A percentile compares a stretch with the other conserved stretches of the same genome.
These are phyloP conservation scores for Danielia reshetovae DNA, from an alignment of 805 yeast genomes.

Conservation along the genomic window DNA sequence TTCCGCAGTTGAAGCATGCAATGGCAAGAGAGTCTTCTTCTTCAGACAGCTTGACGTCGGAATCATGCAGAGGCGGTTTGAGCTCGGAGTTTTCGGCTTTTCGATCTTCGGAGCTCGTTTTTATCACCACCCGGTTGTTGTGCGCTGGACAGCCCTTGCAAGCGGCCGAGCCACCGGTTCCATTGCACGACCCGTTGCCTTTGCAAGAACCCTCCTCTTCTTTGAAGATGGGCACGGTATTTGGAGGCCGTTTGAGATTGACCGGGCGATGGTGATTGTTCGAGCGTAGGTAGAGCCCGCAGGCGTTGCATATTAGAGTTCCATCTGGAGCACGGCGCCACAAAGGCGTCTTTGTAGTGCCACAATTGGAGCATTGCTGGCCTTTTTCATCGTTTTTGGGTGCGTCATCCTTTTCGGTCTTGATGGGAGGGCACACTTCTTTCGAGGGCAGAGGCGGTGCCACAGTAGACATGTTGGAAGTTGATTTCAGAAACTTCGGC, in stretches of 20 bases:
- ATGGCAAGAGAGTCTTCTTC: slow-evolving; percentile 50
- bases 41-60: slow-evolving; percentile 6
- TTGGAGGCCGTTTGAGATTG: slow-evolving; percentile 56
- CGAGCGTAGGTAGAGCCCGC: slow-evolving; percentile 56
- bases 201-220: slow-evolving; percentile 57
- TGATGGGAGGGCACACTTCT: background rate
- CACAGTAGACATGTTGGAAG: no score
- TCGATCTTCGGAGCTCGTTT: slow-evolving; percentile 8
- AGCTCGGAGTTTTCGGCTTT: slow-evolving; percentile 1
- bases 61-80: slow-evolving; percentile 1
- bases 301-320: slow-evolving; percentile 54
- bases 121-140: slow-evolving; percentile 59
- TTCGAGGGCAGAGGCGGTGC: no score
- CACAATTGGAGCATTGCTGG: slow-evolving; percentile 46
- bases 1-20: slow-evolving; percentile 79
- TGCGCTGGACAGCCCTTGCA: slow-evolving; percentile 83
- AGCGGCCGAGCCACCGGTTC: slow-evolving; percentile 79
- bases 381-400: background rate
- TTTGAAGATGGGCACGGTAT: slow-evolving; percentile 39
- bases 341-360: slow-evolving; percentile 52
- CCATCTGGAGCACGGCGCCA: slow-evolving; percentile 61
- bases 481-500: no score
- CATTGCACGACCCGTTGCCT: slow-evolving; percentile 80
- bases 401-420: background rate
- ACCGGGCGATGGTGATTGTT: slow-evolving; percentile 65